These are phyloP conservation scores for Euphorbia peplus DNA, from an alignment of 345 rosid genomes.

Conservation along the genomic window DNA sequence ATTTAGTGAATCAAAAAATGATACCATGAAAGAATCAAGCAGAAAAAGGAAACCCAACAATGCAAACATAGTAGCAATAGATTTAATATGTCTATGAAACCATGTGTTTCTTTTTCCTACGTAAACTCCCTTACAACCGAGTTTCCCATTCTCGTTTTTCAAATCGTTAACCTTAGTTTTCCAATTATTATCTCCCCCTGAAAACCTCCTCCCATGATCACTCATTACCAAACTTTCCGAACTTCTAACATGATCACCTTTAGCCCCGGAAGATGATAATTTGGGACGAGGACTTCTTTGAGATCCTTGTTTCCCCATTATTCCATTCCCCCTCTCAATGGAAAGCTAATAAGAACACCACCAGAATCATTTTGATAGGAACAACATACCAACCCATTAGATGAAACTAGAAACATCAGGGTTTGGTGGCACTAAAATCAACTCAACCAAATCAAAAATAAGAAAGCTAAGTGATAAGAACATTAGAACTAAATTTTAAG, in stretches of 20 bases:
- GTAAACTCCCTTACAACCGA: constrained; percentile 45
- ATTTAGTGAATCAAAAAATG: constrained; percentile 49
- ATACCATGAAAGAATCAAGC: constrained; percentile 64
- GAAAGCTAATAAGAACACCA: no score
- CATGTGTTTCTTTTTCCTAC: constrained; percentile 52
- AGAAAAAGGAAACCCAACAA: constrained; percentile 47
- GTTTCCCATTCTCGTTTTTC: constrained; percentile 49
- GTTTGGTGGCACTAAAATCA: constrained; percentile 24
- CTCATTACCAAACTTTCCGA: constrained; percentile 33
- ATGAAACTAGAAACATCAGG: constrained; percentile 23
- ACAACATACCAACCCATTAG: constrained; percentile 36
- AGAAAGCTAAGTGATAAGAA: constrained; percentile 21
- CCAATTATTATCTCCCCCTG: constrained; percentile 45
- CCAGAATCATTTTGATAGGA: no score
- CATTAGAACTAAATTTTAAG: constrained; percentile 36
- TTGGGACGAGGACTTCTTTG: constrained; percentile 41
- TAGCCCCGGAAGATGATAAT: constrained; percentile 29
- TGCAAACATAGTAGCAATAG: constrained; percentile 41
- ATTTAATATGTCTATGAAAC: constrained; percentile 48
- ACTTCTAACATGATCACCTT: constrained; percentile 39
- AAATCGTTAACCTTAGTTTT: constrained; percentile 40
- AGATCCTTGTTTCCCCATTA: constrained; percentile 58
- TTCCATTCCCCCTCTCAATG: constrained; percentile 20
- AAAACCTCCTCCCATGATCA: constrained; percentile 64
- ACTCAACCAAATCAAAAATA: constrained; percentile 17